Conservation (phyloP, 768 basidiomycete genomes). For the Lactifluus volemus region DNA sequence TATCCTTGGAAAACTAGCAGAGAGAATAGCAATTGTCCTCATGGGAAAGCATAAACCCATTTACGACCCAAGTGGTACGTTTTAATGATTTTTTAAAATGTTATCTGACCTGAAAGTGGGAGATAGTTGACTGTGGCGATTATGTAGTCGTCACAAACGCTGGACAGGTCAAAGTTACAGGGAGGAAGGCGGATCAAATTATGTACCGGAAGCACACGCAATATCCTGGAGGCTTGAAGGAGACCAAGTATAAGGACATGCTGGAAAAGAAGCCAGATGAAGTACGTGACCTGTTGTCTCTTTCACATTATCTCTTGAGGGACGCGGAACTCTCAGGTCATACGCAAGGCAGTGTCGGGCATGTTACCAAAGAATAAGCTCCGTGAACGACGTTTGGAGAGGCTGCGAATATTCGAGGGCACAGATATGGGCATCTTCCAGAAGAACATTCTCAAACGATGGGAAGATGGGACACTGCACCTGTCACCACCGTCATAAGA, state of each 20-base stretch:
- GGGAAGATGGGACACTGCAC: conserved; percentile 70
- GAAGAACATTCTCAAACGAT: conserved; percentile 70
- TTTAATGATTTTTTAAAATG: not conserved
- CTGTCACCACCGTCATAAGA: not conserved
- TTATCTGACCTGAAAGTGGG: not conserved
- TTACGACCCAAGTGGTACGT: conserved; percentile 81
- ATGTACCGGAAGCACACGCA: conserved; percentile 86
- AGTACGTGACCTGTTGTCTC: conserved; percentile 38
- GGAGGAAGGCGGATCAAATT: conserved; percentile 80
- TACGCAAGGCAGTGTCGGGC: conserved; percentile 90
- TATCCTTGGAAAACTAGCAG: conserved; percentile 89
- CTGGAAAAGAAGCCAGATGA: conserved; percentile 82
- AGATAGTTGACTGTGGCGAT: conserved; percentile 90
- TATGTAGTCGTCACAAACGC: conserved; percentile 95
- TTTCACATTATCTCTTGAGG: not conserved
- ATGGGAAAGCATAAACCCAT: conserved; percentile 99
- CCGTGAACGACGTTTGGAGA: conserved; percentile 76
- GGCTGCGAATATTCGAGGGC: conserved; percentile 83
- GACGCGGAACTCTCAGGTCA: conserved; percentile 50
- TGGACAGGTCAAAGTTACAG: conserved; percentile 73
- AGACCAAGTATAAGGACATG: conserved; percentile 79
- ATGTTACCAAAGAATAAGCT: conserved; percentile 99
- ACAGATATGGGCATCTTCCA: conserved; percentile 69
- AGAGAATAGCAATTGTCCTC: conserved; percentile 86
- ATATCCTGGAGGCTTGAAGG: conserved; percentile 90